phyloP scores from a whole-genome alignment of 164 flowering plant species.

The Aristolochia californica region DNA sequence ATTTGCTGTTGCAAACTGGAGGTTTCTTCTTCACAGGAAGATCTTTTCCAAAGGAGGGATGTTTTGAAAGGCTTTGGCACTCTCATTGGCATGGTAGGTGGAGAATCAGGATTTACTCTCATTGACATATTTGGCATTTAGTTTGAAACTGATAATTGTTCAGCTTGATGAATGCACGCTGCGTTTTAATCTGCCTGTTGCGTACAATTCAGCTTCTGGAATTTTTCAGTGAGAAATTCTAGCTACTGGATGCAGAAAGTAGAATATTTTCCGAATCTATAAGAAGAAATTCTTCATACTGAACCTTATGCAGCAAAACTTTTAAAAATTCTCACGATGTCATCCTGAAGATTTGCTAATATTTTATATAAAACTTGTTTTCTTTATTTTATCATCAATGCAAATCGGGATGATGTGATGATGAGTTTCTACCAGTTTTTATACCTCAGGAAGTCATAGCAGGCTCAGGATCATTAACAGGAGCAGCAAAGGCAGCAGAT shows the following conservation, averaged over 20 bases:
- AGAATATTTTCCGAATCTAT: neutral
- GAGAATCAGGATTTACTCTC: neutral
- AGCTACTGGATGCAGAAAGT: neutral
- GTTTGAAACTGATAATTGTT: neutral
- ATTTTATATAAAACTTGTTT: neutral
- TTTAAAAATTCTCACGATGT: neutral
- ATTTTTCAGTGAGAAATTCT: neutral
- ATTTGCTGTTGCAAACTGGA: constrained; percentile 39
- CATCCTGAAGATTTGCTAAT: neutral
- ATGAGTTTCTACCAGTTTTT: constrained; percentile 46
- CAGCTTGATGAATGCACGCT: neutral
- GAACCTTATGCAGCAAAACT: neutral
- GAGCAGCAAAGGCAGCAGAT: constrained; percentile 77
- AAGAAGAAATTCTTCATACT: neutral
- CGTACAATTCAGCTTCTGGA: too few species aligned
- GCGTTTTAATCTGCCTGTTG: too few species aligned
- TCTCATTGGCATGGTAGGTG: constrained; percentile 52
- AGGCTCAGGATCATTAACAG: constrained; percentile 49
- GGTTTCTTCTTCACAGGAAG: constrained; percentile 14
- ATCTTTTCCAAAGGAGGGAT: constrained; percentile 41
- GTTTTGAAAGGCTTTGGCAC: constrained; percentile 47
- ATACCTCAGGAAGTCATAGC: constrained; percentile 47
- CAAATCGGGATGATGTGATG: constrained; percentile 22
- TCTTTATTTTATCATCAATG: neutral
- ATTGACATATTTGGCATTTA: neutral